Percentiles rank a stretch among this genome's conserved stretches.
These are phyloP conservation scores for Ogataea trehalophila DNA, from an alignment of 805 yeast genomes.

Conservation along the genomic window DNA sequence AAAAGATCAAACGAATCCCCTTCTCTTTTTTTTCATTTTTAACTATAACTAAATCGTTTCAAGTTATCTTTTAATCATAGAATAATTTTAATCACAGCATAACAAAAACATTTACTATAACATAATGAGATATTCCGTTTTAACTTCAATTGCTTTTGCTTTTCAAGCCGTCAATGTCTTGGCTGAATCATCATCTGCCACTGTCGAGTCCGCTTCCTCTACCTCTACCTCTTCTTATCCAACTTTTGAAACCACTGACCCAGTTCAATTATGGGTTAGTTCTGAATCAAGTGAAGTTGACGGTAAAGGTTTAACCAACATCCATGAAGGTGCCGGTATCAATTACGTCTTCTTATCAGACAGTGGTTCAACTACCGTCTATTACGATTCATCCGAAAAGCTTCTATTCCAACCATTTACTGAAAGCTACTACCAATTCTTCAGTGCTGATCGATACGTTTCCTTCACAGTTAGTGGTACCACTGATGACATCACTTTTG, in stretches of 20 bases:
- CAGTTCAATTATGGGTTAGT: slow-evolving; percentile 17
- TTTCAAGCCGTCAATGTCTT: slow-evolving; percentile 2
- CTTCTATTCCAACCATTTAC: too few relatives aligned
- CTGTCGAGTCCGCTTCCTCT: too few relatives aligned
- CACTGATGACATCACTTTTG: slow-evolving; percentile 3
- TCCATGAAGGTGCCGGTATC: slow-evolving; percentile 45
- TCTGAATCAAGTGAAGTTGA: slow-evolving; percentile 24
- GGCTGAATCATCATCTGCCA: neutral
- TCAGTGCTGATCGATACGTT: slow-evolving; percentile 1
- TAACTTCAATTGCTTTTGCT: slow-evolving; percentile 3
- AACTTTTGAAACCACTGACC: too few relatives aligned
- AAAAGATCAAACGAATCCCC: neutral
- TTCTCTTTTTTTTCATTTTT: neutral
- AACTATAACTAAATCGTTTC: too few relatives aligned
- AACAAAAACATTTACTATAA: neutral
- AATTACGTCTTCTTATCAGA: slow-evolving; percentile 34
- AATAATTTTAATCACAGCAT: too few relatives aligned
- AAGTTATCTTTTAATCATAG: too few relatives aligned
- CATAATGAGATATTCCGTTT: slow-evolving; percentile 5
- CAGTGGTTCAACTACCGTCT: slow-evolving; percentile 14
- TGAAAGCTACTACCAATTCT: too few relatives aligned
- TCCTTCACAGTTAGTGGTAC: slow-evolving; percentile 1
- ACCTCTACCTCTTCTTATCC: too few relatives aligned
- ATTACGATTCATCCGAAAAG: slow-evolving; percentile 18
- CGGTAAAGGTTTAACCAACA: slow-evolving; percentile 27